Percentiles rank a stretch among this genome's conserved stretches.
Evolutionary conservation across 2,329 filamentous ascomycete species (phyloP).

Genomic region (Daldinia eschscholtzii): DNA sequence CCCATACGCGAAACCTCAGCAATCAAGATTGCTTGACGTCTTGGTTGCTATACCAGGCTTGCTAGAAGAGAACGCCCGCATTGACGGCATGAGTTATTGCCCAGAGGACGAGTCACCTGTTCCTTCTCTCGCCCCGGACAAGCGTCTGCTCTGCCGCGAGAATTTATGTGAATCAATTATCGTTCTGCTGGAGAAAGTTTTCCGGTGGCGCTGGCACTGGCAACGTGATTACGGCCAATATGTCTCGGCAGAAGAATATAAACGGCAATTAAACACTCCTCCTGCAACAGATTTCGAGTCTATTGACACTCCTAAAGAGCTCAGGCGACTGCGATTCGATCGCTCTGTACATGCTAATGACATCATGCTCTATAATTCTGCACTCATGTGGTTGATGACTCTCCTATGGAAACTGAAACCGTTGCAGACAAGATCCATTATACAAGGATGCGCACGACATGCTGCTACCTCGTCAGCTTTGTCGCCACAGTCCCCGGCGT

Average conservation of each 20-base stretch:
- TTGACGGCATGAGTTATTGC: conserved; percentile 13
- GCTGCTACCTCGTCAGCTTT: conserved; percentile 19
- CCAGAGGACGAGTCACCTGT: conserved; percentile 12
- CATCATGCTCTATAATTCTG: conserved; percentile 41
- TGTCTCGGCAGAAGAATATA: conserved; percentile 11
- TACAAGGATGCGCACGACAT: conserved; percentile 33
- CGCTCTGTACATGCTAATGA: conserved; percentile 35
- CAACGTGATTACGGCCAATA: conserved; percentile 34
- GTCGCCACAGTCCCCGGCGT: conserved; percentile 4
- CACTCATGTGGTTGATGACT: conserved; percentile 39
- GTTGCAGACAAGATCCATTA: conserved; percentile 27
- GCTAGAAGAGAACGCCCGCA: conserved; percentile 27
- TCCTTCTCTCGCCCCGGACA: conserved; percentile 15
- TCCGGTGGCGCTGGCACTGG: conserved; percentile 43
- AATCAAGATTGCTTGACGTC: conserved; percentile 39
- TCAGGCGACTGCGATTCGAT: conserved; percentile 30
- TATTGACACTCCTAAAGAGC: background rate
- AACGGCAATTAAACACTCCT: conserved; percentile 16
- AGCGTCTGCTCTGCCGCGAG: conserved; percentile 8
- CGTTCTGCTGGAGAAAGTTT: conserved; percentile 37
- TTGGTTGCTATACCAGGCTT: conserved; percentile 40
- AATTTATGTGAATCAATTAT: conserved; percentile 24
- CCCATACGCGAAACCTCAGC: conserved; percentile 32
- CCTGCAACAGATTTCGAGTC: background rate
- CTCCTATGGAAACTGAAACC: conserved; percentile 41